Evolutionary conservation across 805 yeast genomes (phyloP), one percentile per base, ranked within the genome.

Genomic region (Torulaspora indica): DNA sequence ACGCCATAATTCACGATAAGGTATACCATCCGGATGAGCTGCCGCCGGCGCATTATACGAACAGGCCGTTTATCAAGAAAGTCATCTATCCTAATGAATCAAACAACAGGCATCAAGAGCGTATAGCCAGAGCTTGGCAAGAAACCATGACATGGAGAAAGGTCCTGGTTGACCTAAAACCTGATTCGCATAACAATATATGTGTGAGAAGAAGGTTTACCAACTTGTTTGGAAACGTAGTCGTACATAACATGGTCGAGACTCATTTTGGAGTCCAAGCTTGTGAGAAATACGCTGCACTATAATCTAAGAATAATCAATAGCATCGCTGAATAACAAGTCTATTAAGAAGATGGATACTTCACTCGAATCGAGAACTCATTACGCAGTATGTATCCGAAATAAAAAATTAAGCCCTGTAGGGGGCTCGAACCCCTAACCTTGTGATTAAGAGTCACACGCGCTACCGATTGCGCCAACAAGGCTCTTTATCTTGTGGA

Each of bases 181-280:
- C 97, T 0, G 98, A 91, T 63, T 96, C 98, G 0, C 98, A 91
- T 60, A 91, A 91, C 57, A 91, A 89, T 57, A 89, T 93, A 23
- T 74, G 87, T 22, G 98, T 91, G 1, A 71, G 98, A 50, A 73
- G 98, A 53, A 69, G 86, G 49, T 93, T 86, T 70, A 82, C 95
- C 5, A 91, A 91, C 66, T 93, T 96, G 0, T 90, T 83, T 66
- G 98, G 98, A 1, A 88, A 96, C 93, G 87, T 85, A 1, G 95
- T 88, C 0, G 73, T 91, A n/a, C 83, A 82, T 35, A 96, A 91
- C 63, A 56, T 90, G 52, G 85, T 84, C 1, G 70, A 76, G 12
- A 75, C 77, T 43, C 74, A 71, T 52, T 70, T 71, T 46, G 68
- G 68, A 9, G 37, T 29, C 4, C 56, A 48, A 13, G 60, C 61